Evolutionary conservation across 2,329 filamentous ascomycete genomes (phyloP), one percentile per base, ranked within the genome.

Genomic region (Aspergillus ustus): DNA sequence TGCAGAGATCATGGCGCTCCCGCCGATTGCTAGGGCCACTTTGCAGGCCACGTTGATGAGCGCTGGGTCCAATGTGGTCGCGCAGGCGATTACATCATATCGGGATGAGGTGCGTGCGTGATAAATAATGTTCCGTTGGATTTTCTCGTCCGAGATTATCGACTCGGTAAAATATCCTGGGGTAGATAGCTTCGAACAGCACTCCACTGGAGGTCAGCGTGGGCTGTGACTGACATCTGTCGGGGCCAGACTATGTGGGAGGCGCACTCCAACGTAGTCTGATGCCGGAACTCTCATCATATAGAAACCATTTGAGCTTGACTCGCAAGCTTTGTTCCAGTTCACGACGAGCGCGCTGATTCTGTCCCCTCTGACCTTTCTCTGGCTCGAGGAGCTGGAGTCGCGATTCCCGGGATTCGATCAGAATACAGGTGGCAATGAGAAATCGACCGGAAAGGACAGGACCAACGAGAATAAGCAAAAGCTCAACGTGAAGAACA

Each of bases 341-440:
- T 88, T 87, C 72, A 79, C 85, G 44, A 75, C 81, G 43, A 80
- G 84, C 56, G 79, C 84, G 2, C 72, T 87, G 59, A 73, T 87
- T 46, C 82, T 82, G 4, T 80, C 84, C 1, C 85, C 85, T 7
- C 81, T 85, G 54, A 86, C 85, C 64, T 87, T 84, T 67, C 73
- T 84, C 59, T 88, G 85, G 85, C 84, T 87, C 66, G 80, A 83
- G 58, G 80, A 80, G 31, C 79, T 87, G 31, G 85, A 87, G 72
- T 75, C 77, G 22, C 78, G 72, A 9, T 85, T 86, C 59, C 85
- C 85, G 0, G 83, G 82, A 0, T 79, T 59, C 37, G 60, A 59
- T 15, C 54, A 63, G 44, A 53, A 54, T 20, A n/a, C n/a, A n/a
- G n/a, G n/a, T n/a, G 64, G 66, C 20, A 63, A 63, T 34, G 54